Evolutionary conservation across 495 filamentous ascomycete genomes (phyloP), one percentile per base, ranked within the genome.

Genomic region (Aspergillus wentii): DNA sequence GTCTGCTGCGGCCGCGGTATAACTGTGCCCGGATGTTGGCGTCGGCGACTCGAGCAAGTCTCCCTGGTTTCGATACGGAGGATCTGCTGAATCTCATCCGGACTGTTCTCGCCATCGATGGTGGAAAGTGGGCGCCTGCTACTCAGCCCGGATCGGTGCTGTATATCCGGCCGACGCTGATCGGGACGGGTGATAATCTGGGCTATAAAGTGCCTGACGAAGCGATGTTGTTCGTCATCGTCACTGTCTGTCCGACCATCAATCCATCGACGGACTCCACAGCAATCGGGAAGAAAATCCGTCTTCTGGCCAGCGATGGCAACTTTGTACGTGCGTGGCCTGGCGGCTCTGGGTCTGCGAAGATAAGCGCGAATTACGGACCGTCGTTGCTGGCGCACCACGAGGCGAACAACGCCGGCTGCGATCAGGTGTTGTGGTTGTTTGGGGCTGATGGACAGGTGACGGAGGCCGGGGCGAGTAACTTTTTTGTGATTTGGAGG

Each of bases 401-500:
- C 6, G 10, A 39, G 4, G 36, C 36, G 6, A 20, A 20, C 26
- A 19, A 30, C 4, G 11, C 5, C 11, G 36, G 26, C 13, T 39
- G 9, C 8, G 17, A 30, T 19, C 36, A 39, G 26, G 11, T 30
- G 14, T 18, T 39, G 6, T 39, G 36, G 36, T 17, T 39, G 27
- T 39, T 30, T 31, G 36, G 36, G 2, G 14, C 14, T 14, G 17
- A 19, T 2, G 26, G 16, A 6, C 17, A 30, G 14, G 16, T 30
- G 7, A 39, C 36, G 2, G 36, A 39, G 26, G 36, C 36, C 6
- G 36, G 36, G 5, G 6, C 26, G 3, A 4, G 10, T 14, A 39
- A 39, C 10, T 39, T 39, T 16, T 39, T 39, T 14, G 27, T 39
- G 8, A 13, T 39, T 9, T 39, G 36, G 36, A 18, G 27, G 6